Percentiles rank a stretch among this genome's conserved stretches.
phyloP scores from a whole-genome alignment of 2,329 filamentous ascomycete genomes.

The Colletotrichum noveboracense region DNA sequence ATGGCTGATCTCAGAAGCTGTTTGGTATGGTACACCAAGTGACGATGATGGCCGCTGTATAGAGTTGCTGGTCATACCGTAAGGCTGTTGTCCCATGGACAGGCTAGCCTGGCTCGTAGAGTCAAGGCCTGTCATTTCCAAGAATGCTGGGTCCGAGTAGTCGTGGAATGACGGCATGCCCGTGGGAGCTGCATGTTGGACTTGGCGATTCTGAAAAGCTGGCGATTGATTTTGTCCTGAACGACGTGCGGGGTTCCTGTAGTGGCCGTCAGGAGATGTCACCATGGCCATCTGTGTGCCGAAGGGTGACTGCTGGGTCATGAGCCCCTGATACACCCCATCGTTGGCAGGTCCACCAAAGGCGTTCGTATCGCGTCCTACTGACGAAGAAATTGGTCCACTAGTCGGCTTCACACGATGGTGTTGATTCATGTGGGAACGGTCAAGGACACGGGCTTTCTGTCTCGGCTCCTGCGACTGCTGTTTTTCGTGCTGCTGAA shows the following conservation, averaged over 20 bases:
- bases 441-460: neutral
- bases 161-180: neutral
- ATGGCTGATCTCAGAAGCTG: neutral
- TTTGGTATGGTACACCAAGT: neutral
- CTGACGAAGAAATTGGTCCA: neutral
- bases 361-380: neutral
- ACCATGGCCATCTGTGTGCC: neutral
- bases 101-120: conserved; percentile 3
- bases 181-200: neutral
- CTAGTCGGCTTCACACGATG: neutral
- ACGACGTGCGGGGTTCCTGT: neutral
- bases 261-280: neutral
- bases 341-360: neutral
- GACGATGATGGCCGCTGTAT: conserved; percentile 3
- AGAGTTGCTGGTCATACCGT: neutral
- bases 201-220: neutral
- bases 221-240: neutral
- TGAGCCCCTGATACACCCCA: neutral
- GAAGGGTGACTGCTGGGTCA: neutral
- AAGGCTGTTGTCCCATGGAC: neutral
- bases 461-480: neutral
- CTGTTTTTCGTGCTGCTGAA: conserved; percentile 26
- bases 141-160: conserved; percentile 10
- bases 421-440: conserved; percentile 17
- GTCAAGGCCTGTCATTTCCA: conserved; percentile 4